Evolutionary conservation across 768 basidiomycete species (phyloP).

Genomic region (Trametes coccinea): DNA sequence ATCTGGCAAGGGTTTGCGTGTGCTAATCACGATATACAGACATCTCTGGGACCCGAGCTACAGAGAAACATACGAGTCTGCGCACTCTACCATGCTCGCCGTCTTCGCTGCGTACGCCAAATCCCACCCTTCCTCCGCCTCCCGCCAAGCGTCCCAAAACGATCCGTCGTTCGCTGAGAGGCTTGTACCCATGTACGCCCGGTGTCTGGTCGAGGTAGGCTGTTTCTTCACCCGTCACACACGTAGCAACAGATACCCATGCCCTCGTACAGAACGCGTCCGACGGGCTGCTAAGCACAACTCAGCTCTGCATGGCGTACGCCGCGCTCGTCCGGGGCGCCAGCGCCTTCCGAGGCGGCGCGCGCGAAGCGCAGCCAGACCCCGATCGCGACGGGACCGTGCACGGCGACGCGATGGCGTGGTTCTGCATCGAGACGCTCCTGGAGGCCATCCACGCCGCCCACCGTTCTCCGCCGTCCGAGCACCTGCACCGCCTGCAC

Average conservation of each 20-base stretch:
- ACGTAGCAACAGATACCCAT: neutral
- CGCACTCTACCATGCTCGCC: constrained; percentile 81
- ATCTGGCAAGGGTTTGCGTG: no score
- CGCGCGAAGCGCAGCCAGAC: neutral
- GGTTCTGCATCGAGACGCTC: constrained; percentile 65
- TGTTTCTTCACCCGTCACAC: neutral
- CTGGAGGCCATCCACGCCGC: constrained; percentile 44
- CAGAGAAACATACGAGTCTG: constrained; percentile 82
- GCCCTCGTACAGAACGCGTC: constrained; percentile 53
- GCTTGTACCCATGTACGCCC: constrained; percentile 74
- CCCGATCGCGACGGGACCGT: constrained; percentile 2
- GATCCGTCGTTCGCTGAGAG: constrained; percentile 44
- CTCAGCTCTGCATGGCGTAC: constrained; percentile 74
- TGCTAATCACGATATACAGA: constrained; percentile 37
- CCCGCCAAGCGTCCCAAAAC: neutral
- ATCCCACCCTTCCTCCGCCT: constrained; percentile 3
- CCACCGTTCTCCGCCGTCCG: constrained; percentile 14
- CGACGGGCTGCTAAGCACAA: constrained; percentile 57
- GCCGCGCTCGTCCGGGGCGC: constrained; percentile 69
- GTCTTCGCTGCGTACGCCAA: constrained; percentile 66
- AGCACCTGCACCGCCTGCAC: constrained; percentile 53
- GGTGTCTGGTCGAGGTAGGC: constrained; percentile 68
- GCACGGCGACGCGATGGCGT: constrained; percentile 49
- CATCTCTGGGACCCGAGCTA: constrained; percentile 57
- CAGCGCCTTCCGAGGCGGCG: constrained; percentile 37